Evolutionary conservation across 2,329 filamentous ascomycete species (phyloP).

Genomic region (Seiridium unicorne): DNA sequence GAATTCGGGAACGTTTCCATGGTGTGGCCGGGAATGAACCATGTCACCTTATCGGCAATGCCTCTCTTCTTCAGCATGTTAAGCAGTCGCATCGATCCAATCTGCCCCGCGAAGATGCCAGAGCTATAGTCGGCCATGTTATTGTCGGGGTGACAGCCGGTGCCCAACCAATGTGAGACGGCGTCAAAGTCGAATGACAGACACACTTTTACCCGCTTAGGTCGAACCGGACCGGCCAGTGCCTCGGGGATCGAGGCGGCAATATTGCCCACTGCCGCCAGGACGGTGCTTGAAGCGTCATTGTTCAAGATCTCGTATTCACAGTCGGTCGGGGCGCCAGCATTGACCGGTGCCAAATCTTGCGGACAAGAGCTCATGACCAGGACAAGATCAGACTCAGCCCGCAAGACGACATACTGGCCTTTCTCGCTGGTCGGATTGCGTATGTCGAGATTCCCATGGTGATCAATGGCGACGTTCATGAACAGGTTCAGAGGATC

Average conservation of each 20-base stretch:
- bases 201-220: background rate
- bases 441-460: constrained; percentile 28
- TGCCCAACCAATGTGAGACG: background rate
- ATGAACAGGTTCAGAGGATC: constrained; percentile 43
- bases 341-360: constrained; percentile 36
- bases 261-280: too few relatives aligned
- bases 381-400: constrained; percentile 33
- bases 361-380: constrained; percentile 42
- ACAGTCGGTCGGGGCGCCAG: constrained; percentile 31
- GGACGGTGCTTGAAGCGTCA: too few relatives aligned
- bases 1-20: background rate
- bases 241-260: too few relatives aligned
- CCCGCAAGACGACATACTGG: constrained; percentile 31
- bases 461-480: constrained; percentile 36
- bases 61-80: background rate
- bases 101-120: background rate
- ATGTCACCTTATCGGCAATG: background rate
- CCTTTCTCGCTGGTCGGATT: constrained; percentile 31
- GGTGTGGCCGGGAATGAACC: constrained; percentile 1
- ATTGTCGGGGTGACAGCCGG: background rate
- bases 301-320: constrained; percentile 14
- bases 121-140: constrained; percentile 1
- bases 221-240: too few relatives aligned
- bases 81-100: background rate
- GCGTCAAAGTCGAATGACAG: constrained; percentile 1